A percentile compares a stretch with the other conserved stretches of the same genome.
Conservation (phyloP, 441 rosid genomes). For the Adansonia madagascariensis region DNA sequence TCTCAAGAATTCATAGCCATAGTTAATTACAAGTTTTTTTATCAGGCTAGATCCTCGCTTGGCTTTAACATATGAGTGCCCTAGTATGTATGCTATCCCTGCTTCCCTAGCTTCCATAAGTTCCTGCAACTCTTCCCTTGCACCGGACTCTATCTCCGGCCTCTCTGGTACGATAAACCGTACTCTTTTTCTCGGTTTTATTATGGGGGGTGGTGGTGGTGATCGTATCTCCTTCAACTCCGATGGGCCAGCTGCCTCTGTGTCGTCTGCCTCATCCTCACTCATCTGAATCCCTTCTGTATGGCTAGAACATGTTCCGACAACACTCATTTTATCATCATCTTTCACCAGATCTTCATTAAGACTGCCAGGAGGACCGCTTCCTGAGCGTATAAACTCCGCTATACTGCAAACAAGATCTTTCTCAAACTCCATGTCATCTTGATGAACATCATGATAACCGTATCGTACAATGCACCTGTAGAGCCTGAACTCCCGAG, state of each 20-base stretch:
- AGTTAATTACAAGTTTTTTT: slow-evolving; percentile 65
- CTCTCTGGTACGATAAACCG: slow-evolving; percentile 77
- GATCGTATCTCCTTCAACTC: slow-evolving; percentile 66
- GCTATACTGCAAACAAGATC: slow-evolving; percentile 90
- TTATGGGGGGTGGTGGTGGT: slow-evolving; percentile 43
- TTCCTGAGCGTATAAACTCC: slow-evolving; percentile 71
- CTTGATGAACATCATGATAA: slow-evolving; percentile 83
- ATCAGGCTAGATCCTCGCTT: slow-evolving; percentile 76
- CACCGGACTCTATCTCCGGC: slow-evolving; percentile 59
- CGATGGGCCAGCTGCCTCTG: slow-evolving; percentile 52
- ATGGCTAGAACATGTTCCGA: slow-evolving; percentile 71
- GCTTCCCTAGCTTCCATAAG: slow-evolving; percentile 85
- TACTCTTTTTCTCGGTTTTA: slow-evolving; percentile 60
- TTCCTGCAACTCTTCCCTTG: slow-evolving; percentile 69
- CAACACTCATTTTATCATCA: slow-evolving; percentile 76
- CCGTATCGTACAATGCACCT: slow-evolving; percentile 92
- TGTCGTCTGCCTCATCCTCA: slow-evolving; percentile 47
- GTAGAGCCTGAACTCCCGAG: slow-evolving; percentile 71
- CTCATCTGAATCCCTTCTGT: slow-evolving; percentile 60
- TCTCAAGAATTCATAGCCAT: slow-evolving; percentile 81
- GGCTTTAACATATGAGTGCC: slow-evolving; percentile 81
- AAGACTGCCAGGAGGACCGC: not conserved
- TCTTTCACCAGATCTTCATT: slow-evolving; percentile 38
- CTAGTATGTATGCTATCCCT: slow-evolving; percentile 82
- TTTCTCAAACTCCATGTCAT: slow-evolving; percentile 81